Evolutionary conservation across 2,329 filamentous ascomycete genomes (phyloP), one percentile per base, ranked within the genome.

Genomic region (Aureobasidium sp.): DNA sequence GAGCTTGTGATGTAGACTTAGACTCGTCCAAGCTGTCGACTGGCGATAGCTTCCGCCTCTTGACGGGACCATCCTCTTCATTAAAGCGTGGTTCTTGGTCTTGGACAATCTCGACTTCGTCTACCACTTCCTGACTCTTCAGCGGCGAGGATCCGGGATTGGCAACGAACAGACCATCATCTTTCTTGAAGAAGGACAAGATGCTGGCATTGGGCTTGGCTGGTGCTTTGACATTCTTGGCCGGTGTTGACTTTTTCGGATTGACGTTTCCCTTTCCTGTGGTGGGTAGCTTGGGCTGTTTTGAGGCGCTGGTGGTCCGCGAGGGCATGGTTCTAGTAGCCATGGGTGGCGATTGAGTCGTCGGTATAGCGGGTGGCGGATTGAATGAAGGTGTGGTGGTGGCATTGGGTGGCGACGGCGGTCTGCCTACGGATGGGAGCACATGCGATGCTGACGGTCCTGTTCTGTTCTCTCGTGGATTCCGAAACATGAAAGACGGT

Each of bases 111-210:
- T 63, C 63, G n/a, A 54, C 45, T 25, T 57, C 45, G 8, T 63
- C 59, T 34, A 69, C 62, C 1, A 53, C 63, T 6, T 67, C 65
- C 7, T 68, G 37, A 6, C 32, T 52, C 10, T 41, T 57, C 6
- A 27, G 29, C 25, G 42, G 44, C 53, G 42, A 45, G 8, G 49
- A 41, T 48, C 15, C 57, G 8, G 30, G 45, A 25, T 74, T 73
- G 52, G 69, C 69, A 15, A 77, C 71, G 61, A 77, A 77, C 59
- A 77, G 62, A 2, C 71, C 71, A 27, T 65, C 65, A 32, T 75
- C 72, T 69, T 81, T 83, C 67, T 79, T 80, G 73, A 83, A 83
- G 68, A 83, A 83, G 52, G 73, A 76, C 69, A 81, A 72, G 63
- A 83, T 83, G 64, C 78, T 82, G 50, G 75, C 75, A 66, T 82